Base-by-base conservation (phyloP, 1,284 basidiomycete genomes). In the Cystobasidiaceae sp. region DNA sequence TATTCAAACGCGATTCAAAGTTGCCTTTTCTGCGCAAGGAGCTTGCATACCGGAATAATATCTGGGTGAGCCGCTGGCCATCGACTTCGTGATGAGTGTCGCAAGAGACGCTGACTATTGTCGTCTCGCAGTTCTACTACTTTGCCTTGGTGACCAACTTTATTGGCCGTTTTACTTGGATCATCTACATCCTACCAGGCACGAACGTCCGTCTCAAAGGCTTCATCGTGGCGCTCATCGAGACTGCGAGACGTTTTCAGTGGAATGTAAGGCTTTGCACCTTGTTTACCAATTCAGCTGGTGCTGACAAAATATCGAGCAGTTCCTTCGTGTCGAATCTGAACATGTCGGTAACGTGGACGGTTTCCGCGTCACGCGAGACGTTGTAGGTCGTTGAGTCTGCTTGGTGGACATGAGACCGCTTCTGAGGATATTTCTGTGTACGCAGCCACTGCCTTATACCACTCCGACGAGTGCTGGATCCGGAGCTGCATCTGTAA, bases 111-210 rank as follows among this genome's bases (percentile, higher is more conserved):
- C n/a, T n/a, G n/a, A n/a, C n/a, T 2, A 5, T n/a, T 25, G n/a
- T 58, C 2, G 7, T n/a, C 27, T 58, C 15, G 13, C 19, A 62
- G 60, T 39, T 68, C n/a, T 74, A 74, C 56, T 74, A 70, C 44
- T 41, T 70, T 45, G 71, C 70, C 15, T 34, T 65, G 13, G 64
- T 71, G 30, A 46, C 65, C 52, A 69, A 74, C 51, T 23, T 69
- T 15, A 19, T 73, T 54, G 49, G 70, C 0, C 70, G 73, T 4
- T 74, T 73, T 65, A 43, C 65, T 0, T 74, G 72, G 72, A 34
- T 64, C 25, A 48, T 64, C 8, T 64, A 64, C 33, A 3, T 56
- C 7, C 17, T 46, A 17, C 51, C 51, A 13, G 21, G 19, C 33
- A 7, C 23, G 17, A 56, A 44, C 27, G 39, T 64, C 17, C 61